These are phyloP conservation scores for Periconia sp. DNA, from an alignment of 2,329 filamentous ascomycete genomes.

Conservation along the genomic window DNA sequence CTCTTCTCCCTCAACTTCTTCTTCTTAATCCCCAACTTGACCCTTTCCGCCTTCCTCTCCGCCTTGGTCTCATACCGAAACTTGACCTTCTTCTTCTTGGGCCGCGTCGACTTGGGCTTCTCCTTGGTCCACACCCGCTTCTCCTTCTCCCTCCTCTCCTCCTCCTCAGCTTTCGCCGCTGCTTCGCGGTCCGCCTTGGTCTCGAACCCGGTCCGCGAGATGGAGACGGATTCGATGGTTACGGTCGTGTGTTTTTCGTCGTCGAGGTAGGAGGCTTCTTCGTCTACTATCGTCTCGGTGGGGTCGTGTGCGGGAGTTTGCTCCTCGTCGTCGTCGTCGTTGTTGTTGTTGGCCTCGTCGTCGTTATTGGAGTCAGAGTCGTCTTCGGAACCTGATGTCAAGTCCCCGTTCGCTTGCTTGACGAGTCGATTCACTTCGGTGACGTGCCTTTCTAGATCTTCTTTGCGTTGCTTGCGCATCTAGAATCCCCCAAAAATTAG, in stretches of 20 bases:
- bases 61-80: constrained; percentile 91
- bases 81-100: constrained; percentile 84
- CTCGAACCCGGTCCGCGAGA: constrained; percentile 72
- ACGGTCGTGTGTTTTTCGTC: constrained; percentile 96
- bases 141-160: constrained; percentile 23
- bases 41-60: constrained; percentile 66
- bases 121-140: constrained; percentile 53
- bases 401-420: constrained; percentile 56
- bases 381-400: constrained; percentile 1
- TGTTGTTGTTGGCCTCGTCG: constrained; percentile 41
- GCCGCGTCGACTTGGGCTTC: constrained; percentile 43
- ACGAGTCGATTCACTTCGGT: constrained; percentile 72
- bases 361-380: constrained; percentile 39
- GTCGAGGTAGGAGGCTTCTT: constrained; percentile 93
- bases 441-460: constrained; percentile 81
- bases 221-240: constrained; percentile 84
- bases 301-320: constrained; percentile 30
- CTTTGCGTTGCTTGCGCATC: constrained; percentile 80
- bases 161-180: constrained; percentile 23
- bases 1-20: constrained; percentile 66
- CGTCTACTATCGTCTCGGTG: constrained; percentile 59
- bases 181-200: constrained; percentile 45
- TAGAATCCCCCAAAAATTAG: constrained; percentile 44
- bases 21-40: constrained; percentile 69
- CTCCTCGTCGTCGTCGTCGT: constrained; percentile 62